Evolutionary conservation across 768 basidiomycete species (phyloP).

Genomic region (Leccinum longicurvipes): DNA sequence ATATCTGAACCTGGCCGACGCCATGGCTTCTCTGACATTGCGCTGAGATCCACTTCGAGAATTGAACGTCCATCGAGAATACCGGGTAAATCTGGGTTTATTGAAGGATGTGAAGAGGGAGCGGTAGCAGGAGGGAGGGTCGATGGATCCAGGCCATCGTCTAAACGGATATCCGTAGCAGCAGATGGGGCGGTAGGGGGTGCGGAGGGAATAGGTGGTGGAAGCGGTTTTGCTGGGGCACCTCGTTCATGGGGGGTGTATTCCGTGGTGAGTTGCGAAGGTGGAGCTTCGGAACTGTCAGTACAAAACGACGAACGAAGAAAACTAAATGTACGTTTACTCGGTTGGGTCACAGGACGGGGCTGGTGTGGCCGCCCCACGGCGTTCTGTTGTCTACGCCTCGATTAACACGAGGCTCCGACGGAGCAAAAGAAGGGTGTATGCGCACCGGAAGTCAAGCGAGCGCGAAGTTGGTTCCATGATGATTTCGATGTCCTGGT

Average conservation of each 20-base stretch:
- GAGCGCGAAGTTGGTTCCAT: conserved; percentile 75
- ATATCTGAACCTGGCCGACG: conserved; percentile 87
- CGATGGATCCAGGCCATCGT: conserved; percentile 60
- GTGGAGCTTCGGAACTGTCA: conserved; percentile 28
- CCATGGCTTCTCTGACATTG: conserved; percentile 85
- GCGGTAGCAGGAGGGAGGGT: conserved; percentile 65
- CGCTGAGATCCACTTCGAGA: conserved; percentile 76
- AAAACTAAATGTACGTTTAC: conserved; percentile 26
- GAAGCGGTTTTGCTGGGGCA: conserved; percentile 34
- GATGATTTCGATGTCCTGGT: conserved; percentile 85
- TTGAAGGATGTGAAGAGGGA: conserved; percentile 74
- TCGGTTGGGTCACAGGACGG: conserved; percentile 32
- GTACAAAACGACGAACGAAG: conserved; percentile 1
- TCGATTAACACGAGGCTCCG: background rate
- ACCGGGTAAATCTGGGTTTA: conserved; percentile 67
- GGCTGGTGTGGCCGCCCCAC: conserved; percentile 28
- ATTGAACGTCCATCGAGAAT: conserved; percentile 74
- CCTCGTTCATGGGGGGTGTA: conserved; percentile 73
- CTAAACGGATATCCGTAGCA: conserved; percentile 20
- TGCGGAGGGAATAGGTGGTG: conserved; percentile 17
- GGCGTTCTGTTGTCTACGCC: conserved; percentile 35
- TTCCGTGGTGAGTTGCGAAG: conserved; percentile 72
- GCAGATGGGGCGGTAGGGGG: conserved; percentile 21
- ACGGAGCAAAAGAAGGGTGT: background rate
- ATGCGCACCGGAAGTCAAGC: conserved; percentile 66